Evolutionary conservation across 768 basidiomycete species (phyloP).

Genomic region (Panaeolus cyanescens): DNA sequence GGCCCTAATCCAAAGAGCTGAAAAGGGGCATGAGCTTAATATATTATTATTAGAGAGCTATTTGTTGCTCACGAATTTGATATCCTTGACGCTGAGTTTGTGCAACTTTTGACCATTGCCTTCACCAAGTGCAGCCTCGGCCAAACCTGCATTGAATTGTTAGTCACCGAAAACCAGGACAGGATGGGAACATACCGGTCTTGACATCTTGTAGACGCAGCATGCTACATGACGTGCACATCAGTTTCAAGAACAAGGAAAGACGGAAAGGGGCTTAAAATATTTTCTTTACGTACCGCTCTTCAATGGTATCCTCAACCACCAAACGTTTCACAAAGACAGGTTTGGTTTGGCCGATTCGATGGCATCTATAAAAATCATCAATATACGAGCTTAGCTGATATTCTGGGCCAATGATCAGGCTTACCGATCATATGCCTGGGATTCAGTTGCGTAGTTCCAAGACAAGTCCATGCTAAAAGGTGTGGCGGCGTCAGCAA

Average conservation of each 20-base stretch:
- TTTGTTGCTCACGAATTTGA: slow-evolving; percentile 51
- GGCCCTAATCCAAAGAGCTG: slow-evolving; percentile 40
- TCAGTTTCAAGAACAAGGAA: not conserved
- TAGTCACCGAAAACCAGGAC: not conserved
- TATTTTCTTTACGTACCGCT: slow-evolving; percentile 48
- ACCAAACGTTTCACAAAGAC: slow-evolving; percentile 71
- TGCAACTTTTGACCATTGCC: slow-evolving; percentile 61
- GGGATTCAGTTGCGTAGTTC: slow-evolving; percentile 73
- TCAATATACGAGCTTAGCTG: not conserved
- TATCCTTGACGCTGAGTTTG: slow-evolving; percentile 69
- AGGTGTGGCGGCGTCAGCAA: not conserved
- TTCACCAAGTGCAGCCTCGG: slow-evolving; percentile 73
- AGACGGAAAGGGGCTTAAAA: no score
- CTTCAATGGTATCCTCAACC: slow-evolving; percentile 71
- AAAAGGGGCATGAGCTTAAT: not conserved
- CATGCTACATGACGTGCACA: slow-evolving; percentile 44
- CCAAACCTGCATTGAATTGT: slow-evolving; percentile 43
- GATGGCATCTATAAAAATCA: slow-evolving; percentile 52
- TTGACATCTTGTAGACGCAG: slow-evolving; percentile 70
- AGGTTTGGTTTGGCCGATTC: slow-evolving; percentile 69
- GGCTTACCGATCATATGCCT: slow-evolving; percentile 51
- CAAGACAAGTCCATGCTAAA: slow-evolving; percentile 70
- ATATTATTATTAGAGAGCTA: not conserved
- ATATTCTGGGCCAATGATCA: not conserved
- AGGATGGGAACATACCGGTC: slow-evolving; percentile 35